A percentile compares a stretch with the other conserved stretches of the same genome.
Evolutionary conservation across 768 basidiomycete species (phyloP).

Genomic region (Inosperma sp.): DNA sequence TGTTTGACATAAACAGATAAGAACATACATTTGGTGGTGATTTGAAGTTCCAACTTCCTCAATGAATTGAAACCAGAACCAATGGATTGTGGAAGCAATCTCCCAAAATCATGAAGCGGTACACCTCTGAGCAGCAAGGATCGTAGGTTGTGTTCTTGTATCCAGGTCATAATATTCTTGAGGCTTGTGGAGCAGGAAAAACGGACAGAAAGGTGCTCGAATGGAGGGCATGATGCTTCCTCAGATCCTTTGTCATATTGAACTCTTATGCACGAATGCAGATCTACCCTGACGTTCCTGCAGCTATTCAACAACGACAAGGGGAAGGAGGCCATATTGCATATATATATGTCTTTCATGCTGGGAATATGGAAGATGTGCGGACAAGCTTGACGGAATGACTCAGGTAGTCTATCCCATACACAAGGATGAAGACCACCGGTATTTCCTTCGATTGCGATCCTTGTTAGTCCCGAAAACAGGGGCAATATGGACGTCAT

Average conservation of each 20-base stretch:
- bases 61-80: neutral
- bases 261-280: neutral
- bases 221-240: neutral
- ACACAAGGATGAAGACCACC: neutral
- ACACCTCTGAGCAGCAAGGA: neutral
- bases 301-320: constrained; percentile 1
- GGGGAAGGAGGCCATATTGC: neutral
- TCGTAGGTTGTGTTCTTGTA: neutral
- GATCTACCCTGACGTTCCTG: neutral
- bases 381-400: neutral
- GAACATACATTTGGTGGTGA: neutral
- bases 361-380: neutral
- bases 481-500: neutral
- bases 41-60: neutral
- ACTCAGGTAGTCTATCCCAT: neutral
- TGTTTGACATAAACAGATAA: neutral
- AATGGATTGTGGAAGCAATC: neutral
- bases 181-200: neutral
- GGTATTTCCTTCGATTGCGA: neutral
- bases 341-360: neutral
- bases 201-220: neutral
- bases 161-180: neutral
- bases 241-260: neutral
- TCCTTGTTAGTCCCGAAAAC: neutral
- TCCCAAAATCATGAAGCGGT: neutral